A percentile compares a stretch with the other conserved stretches of the same genome.
phyloP scores from a whole-genome alignment of 2,329 filamentous ascomycete species.

The Fusarium phyllophilum region DNA sequence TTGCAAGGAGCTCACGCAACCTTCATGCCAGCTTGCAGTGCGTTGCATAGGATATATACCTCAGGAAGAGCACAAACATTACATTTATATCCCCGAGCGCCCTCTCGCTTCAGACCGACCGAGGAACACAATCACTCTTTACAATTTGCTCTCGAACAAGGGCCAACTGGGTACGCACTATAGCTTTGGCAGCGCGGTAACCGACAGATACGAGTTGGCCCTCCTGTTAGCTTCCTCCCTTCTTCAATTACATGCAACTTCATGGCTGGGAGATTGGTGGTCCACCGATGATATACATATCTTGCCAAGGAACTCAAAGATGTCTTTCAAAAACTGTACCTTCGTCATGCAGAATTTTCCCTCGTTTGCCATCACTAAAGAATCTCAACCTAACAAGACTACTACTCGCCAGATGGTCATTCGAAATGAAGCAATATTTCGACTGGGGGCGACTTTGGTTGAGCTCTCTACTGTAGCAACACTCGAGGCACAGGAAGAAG shows the following conservation, averaged over 20 bases:
- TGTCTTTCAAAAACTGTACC: neutral
- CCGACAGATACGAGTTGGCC: neutral
- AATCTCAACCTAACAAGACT: neutral
- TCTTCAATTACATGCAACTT: neutral
- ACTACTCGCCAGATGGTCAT: neutral
- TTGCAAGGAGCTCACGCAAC: neutral
- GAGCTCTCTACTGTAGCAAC: neutral
- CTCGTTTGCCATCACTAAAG: neutral
- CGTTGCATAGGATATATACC: neutral
- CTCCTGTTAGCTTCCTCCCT: neutral
- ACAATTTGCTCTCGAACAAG: neutral
- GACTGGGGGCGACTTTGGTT: neutral
- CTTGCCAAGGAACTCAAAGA: neutral
- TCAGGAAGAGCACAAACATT: neutral
- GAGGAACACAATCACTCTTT: neutral
- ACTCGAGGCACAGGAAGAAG: neutral
- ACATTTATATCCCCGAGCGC: neutral
- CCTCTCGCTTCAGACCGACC: accelerated
- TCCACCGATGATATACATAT: neutral
- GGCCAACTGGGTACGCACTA: neutral
- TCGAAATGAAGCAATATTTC: neutral
- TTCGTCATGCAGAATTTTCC: neutral
- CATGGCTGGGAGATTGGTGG: neutral
- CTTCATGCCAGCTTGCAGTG: no score
- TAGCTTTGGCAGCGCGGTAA: neutral